Percentiles rank a stretch among this genome's conserved stretches.
Evolutionary conservation across 108 stramenopile species (phyloP).

Genomic region (Nitzschia inconspicua): DNA sequence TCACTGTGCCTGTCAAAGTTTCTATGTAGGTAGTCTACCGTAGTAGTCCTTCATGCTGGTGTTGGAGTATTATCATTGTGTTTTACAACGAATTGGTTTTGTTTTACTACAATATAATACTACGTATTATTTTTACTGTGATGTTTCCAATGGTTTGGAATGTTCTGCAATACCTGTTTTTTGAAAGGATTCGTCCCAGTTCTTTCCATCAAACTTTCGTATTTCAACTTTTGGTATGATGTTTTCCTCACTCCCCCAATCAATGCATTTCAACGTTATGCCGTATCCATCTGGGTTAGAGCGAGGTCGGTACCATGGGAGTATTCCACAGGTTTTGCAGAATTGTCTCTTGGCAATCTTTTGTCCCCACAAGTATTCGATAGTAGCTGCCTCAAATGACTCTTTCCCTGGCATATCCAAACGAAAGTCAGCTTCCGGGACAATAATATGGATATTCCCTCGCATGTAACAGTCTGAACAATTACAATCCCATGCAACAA

Average conservation of each 20-base stretch:
- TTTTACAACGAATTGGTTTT: too few species aligned
- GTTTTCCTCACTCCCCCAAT: constrained; percentile 5
- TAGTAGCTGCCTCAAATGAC: constrained; percentile 29
- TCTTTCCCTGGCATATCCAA: constrained; percentile 19
- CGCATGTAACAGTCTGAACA: constrained; percentile 53
- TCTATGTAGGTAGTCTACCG: too few species aligned
- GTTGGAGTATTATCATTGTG: too few species aligned
- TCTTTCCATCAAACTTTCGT: constrained; percentile 40
- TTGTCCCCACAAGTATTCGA: constrained; percentile 47
- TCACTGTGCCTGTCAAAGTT: too few species aligned
- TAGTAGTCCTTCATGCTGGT: too few species aligned
- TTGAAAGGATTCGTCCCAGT: constrained; percentile 44
- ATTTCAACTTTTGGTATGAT: constrained; percentile 29
- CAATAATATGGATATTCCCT: constrained; percentile 42
- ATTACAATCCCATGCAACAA: constrained; percentile 53
- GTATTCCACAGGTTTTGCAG: constrained; percentile 53
- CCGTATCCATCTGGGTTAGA: constrained; percentile 60
- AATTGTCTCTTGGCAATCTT: constrained; percentile 36
- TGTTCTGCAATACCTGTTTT: constrained; percentile 4
- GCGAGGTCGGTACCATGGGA: constrained; percentile 52
- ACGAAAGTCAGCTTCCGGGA: constrained; percentile 27
- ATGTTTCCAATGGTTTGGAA: too few species aligned
- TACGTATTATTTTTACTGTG: too few species aligned
- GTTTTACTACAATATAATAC: too few species aligned
- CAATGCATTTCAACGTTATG: constrained; percentile 37